Conservation (phyloP, 768 basidiomycete genomes). For the Holtermannia corniformis region DNA sequence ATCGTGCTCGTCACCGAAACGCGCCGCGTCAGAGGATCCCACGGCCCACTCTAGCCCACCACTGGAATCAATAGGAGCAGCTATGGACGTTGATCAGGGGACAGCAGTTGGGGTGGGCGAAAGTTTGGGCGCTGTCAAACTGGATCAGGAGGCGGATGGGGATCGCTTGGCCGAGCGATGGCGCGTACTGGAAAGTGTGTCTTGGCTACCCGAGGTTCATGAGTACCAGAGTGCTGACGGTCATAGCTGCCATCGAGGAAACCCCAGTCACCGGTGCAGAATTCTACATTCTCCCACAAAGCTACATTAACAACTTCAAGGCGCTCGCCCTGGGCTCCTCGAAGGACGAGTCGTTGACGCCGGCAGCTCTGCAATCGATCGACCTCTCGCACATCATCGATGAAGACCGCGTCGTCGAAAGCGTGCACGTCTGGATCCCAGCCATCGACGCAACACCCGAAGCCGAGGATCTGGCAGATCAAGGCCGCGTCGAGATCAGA, state of each 20-base stretch:
- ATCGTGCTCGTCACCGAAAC: conserved; percentile 55
- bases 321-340: conserved; percentile 10
- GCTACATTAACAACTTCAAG: conserved; percentile 11
- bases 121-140: conserved; percentile 2
- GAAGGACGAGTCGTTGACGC: background rate
- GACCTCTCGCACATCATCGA: background rate
- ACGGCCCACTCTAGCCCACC: conserved; percentile 9
- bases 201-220: background rate
- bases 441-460: background rate
- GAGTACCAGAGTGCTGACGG: background rate
- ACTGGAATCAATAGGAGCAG: background rate
- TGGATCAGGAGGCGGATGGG: conserved; percentile 7
- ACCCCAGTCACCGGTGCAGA: conserved; percentile 14
- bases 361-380: conserved; percentile 7
- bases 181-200: conserved; percentile 7
- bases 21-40: conserved; percentile 62
- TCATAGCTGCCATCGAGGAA: conserved; percentile 11
- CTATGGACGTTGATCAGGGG: background rate
- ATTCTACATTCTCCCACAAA: conserved; percentile 22
- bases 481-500: conserved; percentile 55
- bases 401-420: background rate
- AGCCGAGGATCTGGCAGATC: conserved; percentile 49
- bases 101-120: conserved; percentile 20
- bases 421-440: background rate
- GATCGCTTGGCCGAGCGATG: conserved; percentile 8